Percentiles rank a stretch among this genome's conserved stretches.
phyloP scores from a whole-genome alignment of 2,329 filamentous ascomycete genomes.

The Phialemonium atrogriseum region DNA sequence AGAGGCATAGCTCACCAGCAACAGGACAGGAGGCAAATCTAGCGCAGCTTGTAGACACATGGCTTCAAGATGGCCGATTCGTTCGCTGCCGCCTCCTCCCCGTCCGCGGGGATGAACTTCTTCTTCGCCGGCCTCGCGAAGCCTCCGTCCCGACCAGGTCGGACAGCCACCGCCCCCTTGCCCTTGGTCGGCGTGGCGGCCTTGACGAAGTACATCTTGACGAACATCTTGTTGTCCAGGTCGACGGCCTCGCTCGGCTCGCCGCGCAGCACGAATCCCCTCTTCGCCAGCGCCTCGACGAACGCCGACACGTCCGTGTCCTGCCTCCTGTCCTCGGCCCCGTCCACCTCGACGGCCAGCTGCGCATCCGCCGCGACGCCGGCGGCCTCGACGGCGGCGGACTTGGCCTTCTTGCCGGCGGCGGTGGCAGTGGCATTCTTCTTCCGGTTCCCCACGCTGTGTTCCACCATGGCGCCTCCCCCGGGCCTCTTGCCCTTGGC shows the following conservation, averaged over 20 bases:
- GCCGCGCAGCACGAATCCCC: slow-evolving; percentile 78
- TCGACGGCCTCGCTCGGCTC: slow-evolving; percentile 58
- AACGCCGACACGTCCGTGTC: slow-evolving; percentile 87
- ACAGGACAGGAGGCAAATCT: too few relatives aligned
- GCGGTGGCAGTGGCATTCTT: slow-evolving; percentile 41
- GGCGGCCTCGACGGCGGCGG: slow-evolving; percentile 37
- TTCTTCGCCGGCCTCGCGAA: slow-evolving; percentile 26
- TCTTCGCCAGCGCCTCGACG: slow-evolving; percentile 68
- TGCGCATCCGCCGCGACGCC: slow-evolving; percentile 42
- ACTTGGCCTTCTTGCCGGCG: slow-evolving; percentile 35
- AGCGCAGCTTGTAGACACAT: slow-evolving; percentile 91
- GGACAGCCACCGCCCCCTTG: slow-evolving; percentile 55
- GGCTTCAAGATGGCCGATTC: slow-evolving; percentile 72
- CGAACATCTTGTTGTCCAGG: slow-evolving; percentile 94
- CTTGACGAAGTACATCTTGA: slow-evolving; percentile 93
- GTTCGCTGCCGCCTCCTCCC: slow-evolving; percentile 52
- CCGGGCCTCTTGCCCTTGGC: slow-evolving; percentile 30
- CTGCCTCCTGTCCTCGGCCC: slow-evolving; percentile 50
- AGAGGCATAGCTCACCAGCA: too few relatives aligned
- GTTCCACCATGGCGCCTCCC: slow-evolving; percentile 45
- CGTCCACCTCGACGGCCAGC: slow-evolving; percentile 64
- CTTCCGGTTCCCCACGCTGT: slow-evolving; percentile 64
- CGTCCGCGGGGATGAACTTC: slow-evolving; percentile 52
- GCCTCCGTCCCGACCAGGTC: slow-evolving; percentile 51
- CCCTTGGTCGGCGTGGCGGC: slow-evolving; percentile 65